Evolutionary conservation across 176 grass and related monocot species (phyloP), one percentile per base, ranked within the genome.

Genomic region (Luzula sylvatica): DNA sequence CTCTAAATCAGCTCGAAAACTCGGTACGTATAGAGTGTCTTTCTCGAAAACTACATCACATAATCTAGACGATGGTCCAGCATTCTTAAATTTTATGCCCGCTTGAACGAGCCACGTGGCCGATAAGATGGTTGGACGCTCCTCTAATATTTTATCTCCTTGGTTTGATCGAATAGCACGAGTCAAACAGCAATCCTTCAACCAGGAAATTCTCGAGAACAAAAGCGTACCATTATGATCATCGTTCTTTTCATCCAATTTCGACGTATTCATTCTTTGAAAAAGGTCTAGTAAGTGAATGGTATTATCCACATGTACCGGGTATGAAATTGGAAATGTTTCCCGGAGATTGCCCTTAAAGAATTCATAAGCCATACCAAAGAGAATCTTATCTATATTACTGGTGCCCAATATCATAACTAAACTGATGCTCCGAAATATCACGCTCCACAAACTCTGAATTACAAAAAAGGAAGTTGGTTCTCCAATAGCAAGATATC

Each of bases 391-490:
- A n/a, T n/a, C n/a, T n/a, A n/a, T n/a, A n/a, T n/a, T n/a, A n/a
- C n/a, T n/a, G n/a, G n/a, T n/a, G n/a, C n/a, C n/a, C n/a, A n/a
- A n/a, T n/a, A n/a, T n/a, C n/a, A n/a, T n/a, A n/a, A n/a, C n/a
- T n/a, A n/a, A n/a, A n/a, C n/a, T n/a, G n/a, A 61, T 38, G 4
- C 1, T 8, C 12, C 42, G 38, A 61, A 61, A 38, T 1, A 42
- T 43, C 8, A 43, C 22, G n/a, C 57, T 14, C n/a, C 44, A 46
- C 7, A 61, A 21, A 9, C 3, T 61, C 57, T 61, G 38, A 0
- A 61, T n/a, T 43, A 45, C 38, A 61, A 61, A 61, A 61, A 61
- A 17, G 57, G 57, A 43, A 61, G 42, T 23, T 61, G 57, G 43
- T 61, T 61, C 17, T 61, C 57, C n/a, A 61, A 42, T 38, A 61